Evolutionary conservation across 1,284 basidiomycete genomes (phyloP).

Genomic region (Hymenochaete sp.): DNA sequence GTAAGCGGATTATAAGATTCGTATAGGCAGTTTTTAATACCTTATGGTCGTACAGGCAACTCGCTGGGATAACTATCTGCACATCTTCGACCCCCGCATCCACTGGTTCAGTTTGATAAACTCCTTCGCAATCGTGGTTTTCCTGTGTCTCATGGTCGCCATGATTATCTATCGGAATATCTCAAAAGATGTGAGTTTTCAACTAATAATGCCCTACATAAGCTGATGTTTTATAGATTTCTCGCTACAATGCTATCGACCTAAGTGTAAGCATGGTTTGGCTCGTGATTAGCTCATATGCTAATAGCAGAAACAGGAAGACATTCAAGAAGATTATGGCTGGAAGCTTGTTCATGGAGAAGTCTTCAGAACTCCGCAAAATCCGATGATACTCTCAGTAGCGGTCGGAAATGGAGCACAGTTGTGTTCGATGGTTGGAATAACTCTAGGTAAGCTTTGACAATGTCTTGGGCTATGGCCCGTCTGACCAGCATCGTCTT

Average conservation of each 20-base stretch:
- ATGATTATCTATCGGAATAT: slow-evolving; percentile 86
- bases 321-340: slow-evolving; percentile 96
- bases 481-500: not conserved
- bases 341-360: slow-evolving; percentile 98
- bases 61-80: slow-evolving; percentile 93
- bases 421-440: slow-evolving; percentile 79
- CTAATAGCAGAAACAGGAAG: slow-evolving; percentile 50
- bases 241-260: slow-evolving; percentile 94
- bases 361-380: slow-evolving; percentile 81
- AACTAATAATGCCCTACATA: slow-evolving; percentile 30
- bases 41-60: slow-evolving; percentile 51
- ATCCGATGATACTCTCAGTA: slow-evolving; percentile 75
- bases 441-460: slow-evolving; percentile 66
- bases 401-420: slow-evolving; percentile 90
- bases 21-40: slow-evolving; percentile 23
- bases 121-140: slow-evolving; percentile 83
- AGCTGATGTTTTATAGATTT: slow-evolving; percentile 55
- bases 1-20: slow-evolving; percentile 28
- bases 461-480: not conserved
- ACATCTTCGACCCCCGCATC: slow-evolving; percentile 70
- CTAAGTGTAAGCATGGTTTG: slow-evolving; percentile 50
- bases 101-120: slow-evolving; percentile 95
- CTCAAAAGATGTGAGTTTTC: slow-evolving; percentile 71
- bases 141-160: slow-evolving; percentile 89
- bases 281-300: not conserved